These are phyloP conservation scores for Bryum argenteum DNA, from an alignment of 225 moss, liverwort and hornwort species.

Conservation along the genomic window DNA sequence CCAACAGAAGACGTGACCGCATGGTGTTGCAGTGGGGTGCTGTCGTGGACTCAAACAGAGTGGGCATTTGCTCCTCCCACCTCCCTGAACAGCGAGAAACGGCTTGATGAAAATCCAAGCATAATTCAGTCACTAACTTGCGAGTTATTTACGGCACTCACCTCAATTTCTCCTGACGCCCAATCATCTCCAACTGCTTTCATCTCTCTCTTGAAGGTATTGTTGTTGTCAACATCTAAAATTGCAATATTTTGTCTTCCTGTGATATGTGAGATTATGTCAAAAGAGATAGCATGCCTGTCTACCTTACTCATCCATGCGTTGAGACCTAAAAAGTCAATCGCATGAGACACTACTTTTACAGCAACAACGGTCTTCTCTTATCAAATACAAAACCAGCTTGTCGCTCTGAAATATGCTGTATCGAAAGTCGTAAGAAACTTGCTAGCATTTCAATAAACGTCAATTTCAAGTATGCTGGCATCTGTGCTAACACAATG, in stretches of 20 bases:
- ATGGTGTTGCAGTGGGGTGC: conserved; percentile 95
- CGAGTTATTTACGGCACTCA: conserved; percentile 15
- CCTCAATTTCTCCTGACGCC: conserved; percentile 61
- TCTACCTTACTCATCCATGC: conserved; percentile 6
- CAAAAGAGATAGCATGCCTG: conserved; percentile 16
- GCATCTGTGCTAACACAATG: conserved; percentile 9
- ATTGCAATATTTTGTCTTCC: conserved; percentile 71
- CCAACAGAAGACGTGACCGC: conserved; percentile 98
- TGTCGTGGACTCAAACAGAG: conserved; percentile 91
- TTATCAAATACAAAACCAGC: background rate
- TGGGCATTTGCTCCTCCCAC: conserved; percentile 84
- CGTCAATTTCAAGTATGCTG: background rate
- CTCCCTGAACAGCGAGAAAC: conserved; percentile 50
- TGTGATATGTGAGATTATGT: conserved; percentile 35
- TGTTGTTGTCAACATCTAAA: conserved; percentile 74
- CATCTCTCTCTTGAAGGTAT: conserved; percentile 55
- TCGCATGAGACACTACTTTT: conserved; percentile 15
- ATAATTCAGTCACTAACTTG: background rate
- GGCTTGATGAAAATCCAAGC: conserved; percentile 2
- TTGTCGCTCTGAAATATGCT: conserved; percentile 18
- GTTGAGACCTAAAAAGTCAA: background rate
- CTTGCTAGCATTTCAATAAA: conserved; percentile 17
- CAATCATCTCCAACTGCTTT: conserved; percentile 55
- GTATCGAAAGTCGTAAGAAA: background rate
- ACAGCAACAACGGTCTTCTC: conserved; percentile 19